phyloP scores from a whole-genome alignment of 441 rosid species.

The Erodium texanum region DNA sequence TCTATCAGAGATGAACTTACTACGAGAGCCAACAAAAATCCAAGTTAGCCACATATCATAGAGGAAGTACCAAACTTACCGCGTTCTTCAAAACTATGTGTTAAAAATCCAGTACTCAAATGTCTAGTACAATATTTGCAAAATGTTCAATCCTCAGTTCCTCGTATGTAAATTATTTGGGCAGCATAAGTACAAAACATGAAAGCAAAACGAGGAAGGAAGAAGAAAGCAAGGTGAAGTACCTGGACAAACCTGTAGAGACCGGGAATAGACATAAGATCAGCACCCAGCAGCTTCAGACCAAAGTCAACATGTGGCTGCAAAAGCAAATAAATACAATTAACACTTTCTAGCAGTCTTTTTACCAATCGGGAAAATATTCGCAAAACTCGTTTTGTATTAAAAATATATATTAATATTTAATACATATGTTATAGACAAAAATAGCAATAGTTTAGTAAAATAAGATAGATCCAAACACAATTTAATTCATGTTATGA shows the following conservation, averaged over 20 bases:
- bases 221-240: constrained; percentile 8
- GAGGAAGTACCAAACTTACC: background rate
- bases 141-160: background rate
- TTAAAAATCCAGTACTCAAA: background rate
- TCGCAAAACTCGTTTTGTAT: no score
- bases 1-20: background rate
- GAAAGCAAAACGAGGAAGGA: background rate
- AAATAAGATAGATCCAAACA: no score
- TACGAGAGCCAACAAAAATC: background rate
- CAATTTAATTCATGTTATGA: no score
- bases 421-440: no score
- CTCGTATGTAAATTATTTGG: background rate
- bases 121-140: background rate
- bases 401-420: no score
- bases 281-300: constrained; percentile 86
- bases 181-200: background rate
- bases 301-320: constrained; percentile 99
- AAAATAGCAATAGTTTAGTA: no score
- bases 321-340: constrained; percentile 19
- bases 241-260: constrained; percentile 92
- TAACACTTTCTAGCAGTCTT: constrained; percentile 5
- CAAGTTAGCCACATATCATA: no score
- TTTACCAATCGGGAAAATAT: no score
- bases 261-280: constrained; percentile 97
- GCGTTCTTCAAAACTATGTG: background rate